These are phyloP conservation scores for Plasmodium chabaudi DNA, from an alignment of 169 alveolate species.

Conservation along the genomic window DNA sequence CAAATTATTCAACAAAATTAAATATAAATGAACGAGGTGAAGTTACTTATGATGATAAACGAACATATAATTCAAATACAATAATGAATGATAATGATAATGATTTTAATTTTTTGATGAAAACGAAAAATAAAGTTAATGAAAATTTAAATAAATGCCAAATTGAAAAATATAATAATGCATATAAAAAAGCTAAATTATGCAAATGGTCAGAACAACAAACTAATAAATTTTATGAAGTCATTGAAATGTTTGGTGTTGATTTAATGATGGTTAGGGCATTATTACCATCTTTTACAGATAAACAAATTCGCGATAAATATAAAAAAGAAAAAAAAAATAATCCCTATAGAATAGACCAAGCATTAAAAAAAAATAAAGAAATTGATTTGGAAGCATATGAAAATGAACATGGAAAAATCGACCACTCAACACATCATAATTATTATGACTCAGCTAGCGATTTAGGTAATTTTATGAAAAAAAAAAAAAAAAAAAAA, in stretches of 20 bases:
- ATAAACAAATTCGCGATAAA: conserved; percentile 83
- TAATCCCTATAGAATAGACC: conserved; percentile 78
- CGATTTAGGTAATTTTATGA: conserved; percentile 42
- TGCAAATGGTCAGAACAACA: conserved; percentile 84
- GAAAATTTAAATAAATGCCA: conserved; percentile 44
- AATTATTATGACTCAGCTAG: conserved; percentile 78
- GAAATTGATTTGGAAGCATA: conserved; percentile 80
- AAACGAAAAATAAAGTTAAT: conserved; percentile 19
- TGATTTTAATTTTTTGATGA: conserved; percentile 27
- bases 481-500: background rate
- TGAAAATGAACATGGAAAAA: conserved; percentile 84
- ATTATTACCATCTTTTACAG: conserved; percentile 82
- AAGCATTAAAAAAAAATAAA: conserved; percentile 78
- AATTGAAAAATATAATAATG: conserved; percentile 78
- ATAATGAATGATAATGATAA: conserved; percentile 38
- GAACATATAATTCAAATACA: conserved; percentile 17
- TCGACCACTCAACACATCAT: conserved; percentile 79
- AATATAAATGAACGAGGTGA: conserved; percentile 65
- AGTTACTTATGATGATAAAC: conserved; percentile 46
- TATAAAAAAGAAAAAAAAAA: conserved; percentile 83
- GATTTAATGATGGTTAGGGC: conserved; percentile 85
- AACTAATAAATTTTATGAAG: conserved; percentile 82
- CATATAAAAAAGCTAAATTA: conserved; percentile 78
- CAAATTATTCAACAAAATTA: conserved; percentile 30
- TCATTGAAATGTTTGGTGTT: conserved; percentile 83